phyloP scores from a whole-genome alignment of 495 filamentous ascomycete species.

The Pyrenula massariospora region DNA sequence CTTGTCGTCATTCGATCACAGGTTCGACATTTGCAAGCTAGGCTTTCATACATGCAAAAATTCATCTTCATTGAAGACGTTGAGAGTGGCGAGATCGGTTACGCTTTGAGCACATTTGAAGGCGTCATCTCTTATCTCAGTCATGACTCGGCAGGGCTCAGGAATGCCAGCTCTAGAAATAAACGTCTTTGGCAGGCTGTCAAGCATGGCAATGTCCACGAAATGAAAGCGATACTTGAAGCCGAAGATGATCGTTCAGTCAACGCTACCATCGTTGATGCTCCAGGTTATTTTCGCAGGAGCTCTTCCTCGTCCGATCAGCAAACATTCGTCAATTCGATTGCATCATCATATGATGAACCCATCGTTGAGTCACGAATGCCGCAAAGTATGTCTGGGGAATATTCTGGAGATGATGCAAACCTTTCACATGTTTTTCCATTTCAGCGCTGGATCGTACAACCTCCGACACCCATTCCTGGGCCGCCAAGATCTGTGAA shows the following conservation, averaged over 20 bases:
- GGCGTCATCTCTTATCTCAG: conserved; percentile 86
- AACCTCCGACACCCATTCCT: conserved; percentile 10
- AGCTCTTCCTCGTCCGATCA: background rate
- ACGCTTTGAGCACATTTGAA: conserved; percentile 93
- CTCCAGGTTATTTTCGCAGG: background rate
- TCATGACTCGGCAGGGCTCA: conserved; percentile 67
- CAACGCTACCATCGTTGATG: conserved; percentile 17
- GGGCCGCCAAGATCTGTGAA: conserved; percentile 49
- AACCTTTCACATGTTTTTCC: conserved; percentile 79
- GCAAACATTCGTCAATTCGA: conserved; percentile 14
- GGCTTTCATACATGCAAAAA: conserved; percentile 83
- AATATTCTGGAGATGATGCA: conserved; percentile 10
- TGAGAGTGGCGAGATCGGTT: conserved; percentile 92
- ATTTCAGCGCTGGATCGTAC: conserved; percentile 49
- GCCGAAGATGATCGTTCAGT: conserved; percentile 32
- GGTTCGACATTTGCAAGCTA: conserved; percentile 75
- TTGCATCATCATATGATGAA: conserved; percentile 13
- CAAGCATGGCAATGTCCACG: conserved; percentile 57
- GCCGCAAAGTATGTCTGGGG: background rate
- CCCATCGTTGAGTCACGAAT: conserved; percentile 12
- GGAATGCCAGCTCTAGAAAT: conserved; percentile 76
- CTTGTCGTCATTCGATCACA: conserved; percentile 90
- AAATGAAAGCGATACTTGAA: conserved; percentile 71
- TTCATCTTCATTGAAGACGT: conserved; percentile 97
- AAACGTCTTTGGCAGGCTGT: conserved; percentile 80